Evolutionary conservation across 192 early-diverging fungal genomes (phyloP).

Genomic region (Coemansia sp.): DNA sequence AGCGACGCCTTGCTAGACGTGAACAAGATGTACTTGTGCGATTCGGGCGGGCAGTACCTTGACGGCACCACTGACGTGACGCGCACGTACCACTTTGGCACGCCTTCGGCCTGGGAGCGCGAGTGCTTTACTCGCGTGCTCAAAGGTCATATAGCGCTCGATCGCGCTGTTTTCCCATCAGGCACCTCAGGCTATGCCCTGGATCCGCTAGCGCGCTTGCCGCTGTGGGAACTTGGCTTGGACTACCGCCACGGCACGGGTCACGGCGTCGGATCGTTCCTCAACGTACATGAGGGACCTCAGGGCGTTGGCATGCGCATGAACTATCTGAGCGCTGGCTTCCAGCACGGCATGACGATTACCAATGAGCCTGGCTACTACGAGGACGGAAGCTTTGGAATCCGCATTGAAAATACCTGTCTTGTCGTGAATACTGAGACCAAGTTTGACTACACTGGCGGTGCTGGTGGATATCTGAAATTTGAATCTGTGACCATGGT

Average conservation of each 20-base stretch:
- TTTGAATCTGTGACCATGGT: conserved; percentile 93
- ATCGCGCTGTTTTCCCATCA: conserved; percentile 83
- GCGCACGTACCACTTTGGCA: conserved; percentile 88
- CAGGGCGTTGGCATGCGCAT: conserved; percentile 88
- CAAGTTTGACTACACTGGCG: conserved; percentile 79
- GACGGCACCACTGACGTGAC: conserved; percentile 99
- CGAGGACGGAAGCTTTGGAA: conserved; percentile 94
- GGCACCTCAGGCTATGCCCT: conserved; percentile 88
- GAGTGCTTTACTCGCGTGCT: conserved; percentile 96
- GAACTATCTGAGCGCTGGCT: conserved; percentile 70
- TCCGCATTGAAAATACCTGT: conserved; percentile 95
- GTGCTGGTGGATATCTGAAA: conserved; percentile 69
- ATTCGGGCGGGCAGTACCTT: conserved; percentile 94
- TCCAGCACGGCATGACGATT: conserved; percentile 91
- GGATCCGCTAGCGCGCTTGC: conserved; percentile 81
- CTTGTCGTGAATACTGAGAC: conserved; percentile 75
- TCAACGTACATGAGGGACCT: conserved; percentile 96
- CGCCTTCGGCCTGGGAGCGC: conserved; percentile 81
- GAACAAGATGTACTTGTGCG: conserved; percentile 86
- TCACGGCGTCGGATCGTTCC: conserved; percentile 94
- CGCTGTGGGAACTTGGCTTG: conserved; percentile 91
- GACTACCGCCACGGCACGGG: conserved; percentile 98
- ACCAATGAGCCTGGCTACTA: conserved; percentile 99
- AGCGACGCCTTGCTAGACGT: conserved; percentile 74
- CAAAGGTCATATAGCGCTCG: conserved; percentile 96